Evolutionary conservation across 352 stramenopile species (phyloP).

Genomic region (Phytophthora pistaciae): DNA sequence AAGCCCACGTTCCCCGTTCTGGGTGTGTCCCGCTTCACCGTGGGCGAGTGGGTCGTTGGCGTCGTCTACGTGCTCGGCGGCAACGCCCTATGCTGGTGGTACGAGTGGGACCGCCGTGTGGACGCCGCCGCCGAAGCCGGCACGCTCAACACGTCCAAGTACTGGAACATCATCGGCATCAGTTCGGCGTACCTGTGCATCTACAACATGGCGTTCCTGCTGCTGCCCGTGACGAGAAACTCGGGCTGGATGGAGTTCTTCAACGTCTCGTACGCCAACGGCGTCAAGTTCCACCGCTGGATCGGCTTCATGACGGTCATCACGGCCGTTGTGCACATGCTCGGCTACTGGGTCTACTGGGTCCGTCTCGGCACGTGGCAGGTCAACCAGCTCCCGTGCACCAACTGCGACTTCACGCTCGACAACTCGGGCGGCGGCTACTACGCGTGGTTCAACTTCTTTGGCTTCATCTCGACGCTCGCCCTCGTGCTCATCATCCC

Average conservation of each 20-base stretch:
- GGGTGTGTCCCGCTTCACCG: conserved; percentile 53
- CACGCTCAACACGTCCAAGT: conserved; percentile 60
- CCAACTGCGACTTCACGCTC: conserved; percentile 53
- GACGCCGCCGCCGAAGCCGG: conserved; percentile 33
- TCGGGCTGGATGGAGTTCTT: conserved; percentile 78
- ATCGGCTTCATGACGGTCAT: conserved; percentile 66
- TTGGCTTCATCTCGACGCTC: conserved; percentile 57
- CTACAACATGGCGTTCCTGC: conserved; percentile 81
- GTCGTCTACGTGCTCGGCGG: conserved; percentile 63
- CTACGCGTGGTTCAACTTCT: conserved; percentile 74
- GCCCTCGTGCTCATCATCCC: conserved; percentile 64
- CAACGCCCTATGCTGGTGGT: conserved; percentile 71
- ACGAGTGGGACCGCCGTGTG: conserved; percentile 59
- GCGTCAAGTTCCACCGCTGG: conserved; percentile 71
- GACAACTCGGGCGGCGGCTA: conserved; percentile 53
- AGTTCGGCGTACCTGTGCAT: conserved; percentile 62
- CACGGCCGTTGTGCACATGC: conserved; percentile 55
- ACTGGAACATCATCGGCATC: conserved; percentile 66
- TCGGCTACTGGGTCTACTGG: conserved; percentile 62
- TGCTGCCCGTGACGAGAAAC: conserved; percentile 66
- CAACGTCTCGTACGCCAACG: conserved; percentile 68
- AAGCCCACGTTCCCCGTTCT: conserved; percentile 53
- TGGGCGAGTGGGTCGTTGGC: conserved; percentile 69
- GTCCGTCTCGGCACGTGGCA: conserved; percentile 50
- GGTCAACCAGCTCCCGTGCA: conserved; percentile 58